Conservation (phyloP, 1,284 basidiomycete species). For the Austroboletus novae-zelandiae region DNA sequence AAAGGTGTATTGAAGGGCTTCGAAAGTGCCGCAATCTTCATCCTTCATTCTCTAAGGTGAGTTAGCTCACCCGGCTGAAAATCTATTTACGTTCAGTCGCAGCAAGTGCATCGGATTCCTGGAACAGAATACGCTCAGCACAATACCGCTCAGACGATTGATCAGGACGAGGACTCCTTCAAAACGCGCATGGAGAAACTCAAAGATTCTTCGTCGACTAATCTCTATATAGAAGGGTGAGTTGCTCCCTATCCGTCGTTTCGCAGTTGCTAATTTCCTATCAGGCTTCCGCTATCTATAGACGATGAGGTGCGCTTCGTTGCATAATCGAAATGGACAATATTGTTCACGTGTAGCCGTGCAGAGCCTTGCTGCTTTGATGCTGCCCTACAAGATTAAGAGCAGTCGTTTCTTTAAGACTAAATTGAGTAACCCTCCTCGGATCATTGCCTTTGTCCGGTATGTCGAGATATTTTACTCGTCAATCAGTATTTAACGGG, state of each 20-base stretch:
- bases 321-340: not conserved
- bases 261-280: conserved; percentile 4
- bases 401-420: conserved; percentile 75
- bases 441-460: conserved; percentile 76
- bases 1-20: conserved; percentile 64
- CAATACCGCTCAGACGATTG: conserved; percentile 13
- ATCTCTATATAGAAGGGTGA: conserved; percentile 73
- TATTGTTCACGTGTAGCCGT: not conserved
- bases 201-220: conserved; percentile 59
- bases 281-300: conserved; percentile 58
- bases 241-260: not conserved
- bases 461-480: conserved; percentile 30
- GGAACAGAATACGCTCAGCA: conserved; percentile 54
- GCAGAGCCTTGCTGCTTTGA: conserved; percentile 57
- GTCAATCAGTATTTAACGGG: not conserved
- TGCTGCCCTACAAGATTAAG: conserved; percentile 62
- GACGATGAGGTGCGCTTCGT: conserved; percentile 37
- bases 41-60: conserved; percentile 66
- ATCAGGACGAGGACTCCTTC: conserved; percentile 50
- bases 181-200: conserved; percentile 71
- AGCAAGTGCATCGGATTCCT: conserved; percentile 79
- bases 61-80: not conserved
- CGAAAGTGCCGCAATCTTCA: conserved; percentile 69
- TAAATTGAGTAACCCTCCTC: conserved; percentile 64
- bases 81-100: conserved; percentile 1